phyloP scores from a whole-genome alignment of 2,329 filamentous ascomycete species.

The Mariannaea elegans region DNA sequence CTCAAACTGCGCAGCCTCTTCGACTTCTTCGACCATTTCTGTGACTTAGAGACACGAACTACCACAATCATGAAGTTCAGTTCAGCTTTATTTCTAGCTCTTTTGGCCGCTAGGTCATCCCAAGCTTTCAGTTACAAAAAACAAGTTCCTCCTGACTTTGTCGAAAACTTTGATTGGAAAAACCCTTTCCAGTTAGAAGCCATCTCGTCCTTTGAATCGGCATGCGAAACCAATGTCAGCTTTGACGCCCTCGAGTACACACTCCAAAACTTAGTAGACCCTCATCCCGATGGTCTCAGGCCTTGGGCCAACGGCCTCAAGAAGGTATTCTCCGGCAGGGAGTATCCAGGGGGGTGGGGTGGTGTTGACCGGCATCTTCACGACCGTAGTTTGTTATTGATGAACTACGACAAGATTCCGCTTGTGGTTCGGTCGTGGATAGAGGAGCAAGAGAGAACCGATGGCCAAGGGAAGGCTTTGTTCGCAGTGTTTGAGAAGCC shows the following conservation, averaged over 20 bases:
- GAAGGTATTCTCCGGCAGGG: slow-evolving; percentile 48
- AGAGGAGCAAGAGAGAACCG: slow-evolving; percentile 50
- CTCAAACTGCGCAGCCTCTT: not conserved
- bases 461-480: slow-evolving; percentile 48
- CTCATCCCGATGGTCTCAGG: slow-evolving; percentile 49
- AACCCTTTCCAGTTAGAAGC: slow-evolving; percentile 48
- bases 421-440: slow-evolving; percentile 58
- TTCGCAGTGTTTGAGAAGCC: slow-evolving; percentile 54
- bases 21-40: not conserved
- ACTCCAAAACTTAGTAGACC: slow-evolving; percentile 52
- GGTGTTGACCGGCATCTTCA: slow-evolving; percentile 62
- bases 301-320: slow-evolving; percentile 53
- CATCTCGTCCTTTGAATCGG: slow-evolving; percentile 43
- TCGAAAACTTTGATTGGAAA: slow-evolving; percentile 52
- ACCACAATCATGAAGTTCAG: slow-evolving; percentile 37
- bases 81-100: slow-evolving; percentile 12
- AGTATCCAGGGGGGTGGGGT: slow-evolving; percentile 62
- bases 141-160: slow-evolving; percentile 44
- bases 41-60: not conserved
- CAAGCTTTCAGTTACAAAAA: slow-evolving; percentile 41
- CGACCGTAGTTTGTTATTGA: slow-evolving; percentile 57
- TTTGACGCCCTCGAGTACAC: slow-evolving; percentile 53
- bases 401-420: slow-evolving; percentile 56
- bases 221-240: slow-evolving; percentile 46
- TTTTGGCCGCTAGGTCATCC: slow-evolving; percentile 28